These are phyloP conservation scores for Chimonanthus salicifolius DNA, from an alignment of 164 flowering plant species.

Conservation along the genomic window DNA sequence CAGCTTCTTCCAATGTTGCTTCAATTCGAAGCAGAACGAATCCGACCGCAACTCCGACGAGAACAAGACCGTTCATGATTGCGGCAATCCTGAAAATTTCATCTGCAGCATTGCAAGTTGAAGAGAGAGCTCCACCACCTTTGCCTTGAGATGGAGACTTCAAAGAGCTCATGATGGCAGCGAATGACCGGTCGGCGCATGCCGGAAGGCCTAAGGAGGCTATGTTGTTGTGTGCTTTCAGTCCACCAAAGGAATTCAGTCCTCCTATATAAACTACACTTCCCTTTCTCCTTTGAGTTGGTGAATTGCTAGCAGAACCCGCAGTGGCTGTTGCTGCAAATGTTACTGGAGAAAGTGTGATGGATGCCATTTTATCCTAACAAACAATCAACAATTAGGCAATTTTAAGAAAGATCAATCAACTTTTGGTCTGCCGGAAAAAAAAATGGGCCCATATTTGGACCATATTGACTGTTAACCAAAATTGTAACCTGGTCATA, in stretches of 20 bases:
- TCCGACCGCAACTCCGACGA: constrained; percentile 60
- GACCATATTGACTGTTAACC: no score
- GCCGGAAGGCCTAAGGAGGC: constrained; percentile 43
- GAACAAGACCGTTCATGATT: constrained; percentile 47
- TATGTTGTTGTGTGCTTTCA: constrained; percentile 54
- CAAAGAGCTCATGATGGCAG: constrained; percentile 48
- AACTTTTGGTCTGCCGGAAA: no score
- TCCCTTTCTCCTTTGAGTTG: constrained; percentile 16
- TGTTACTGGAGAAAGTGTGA: constrained; percentile 40
- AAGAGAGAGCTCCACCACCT: constrained; percentile 43
- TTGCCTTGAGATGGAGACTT: constrained; percentile 20
- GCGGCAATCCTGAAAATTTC: constrained; percentile 69
- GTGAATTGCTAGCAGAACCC: constrained; percentile 8
- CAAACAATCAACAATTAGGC: no score
- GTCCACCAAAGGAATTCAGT: constrained; percentile 61
- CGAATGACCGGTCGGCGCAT: constrained; percentile 48
- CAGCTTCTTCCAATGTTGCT: constrained; percentile 51
- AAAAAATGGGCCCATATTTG: no score
- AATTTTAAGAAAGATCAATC: no score
- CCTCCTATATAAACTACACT: constrained; percentile 44
- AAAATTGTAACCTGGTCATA: no score
- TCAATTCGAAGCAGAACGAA: constrained; percentile 61
- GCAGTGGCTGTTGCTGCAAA: constrained; percentile 20
- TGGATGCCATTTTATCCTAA: not conserved
- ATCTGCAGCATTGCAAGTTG: constrained; percentile 43